Evolutionary conservation across 2,329 filamentous ascomycete species (phyloP).

Genomic region (Pseudopithomyces maydicus): DNA sequence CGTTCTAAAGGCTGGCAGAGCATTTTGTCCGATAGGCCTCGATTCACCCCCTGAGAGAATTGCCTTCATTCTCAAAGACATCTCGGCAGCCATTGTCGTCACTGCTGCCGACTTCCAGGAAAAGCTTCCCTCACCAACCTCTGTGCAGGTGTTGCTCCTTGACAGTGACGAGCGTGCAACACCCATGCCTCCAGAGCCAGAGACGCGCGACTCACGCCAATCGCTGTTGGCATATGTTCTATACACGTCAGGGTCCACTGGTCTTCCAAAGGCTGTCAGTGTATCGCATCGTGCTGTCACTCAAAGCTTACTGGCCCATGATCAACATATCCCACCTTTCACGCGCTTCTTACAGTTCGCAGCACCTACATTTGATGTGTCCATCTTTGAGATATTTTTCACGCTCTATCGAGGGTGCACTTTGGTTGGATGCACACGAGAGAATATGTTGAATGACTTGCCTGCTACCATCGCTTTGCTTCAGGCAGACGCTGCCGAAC

Average conservation of each 20-base stretch:
- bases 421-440: slow-evolving; percentile 72
- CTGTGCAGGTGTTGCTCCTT: slow-evolving; percentile 47
- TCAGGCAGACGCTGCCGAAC: slow-evolving; percentile 79
- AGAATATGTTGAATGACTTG: slow-evolving; percentile 75
- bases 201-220: background rate
- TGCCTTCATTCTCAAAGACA: slow-evolving; percentile 79
- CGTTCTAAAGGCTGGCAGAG: slow-evolving; percentile 78
- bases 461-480: slow-evolving; percentile 68
- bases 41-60: slow-evolving; percentile 79
- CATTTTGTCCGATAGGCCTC: slow-evolving; percentile 82
- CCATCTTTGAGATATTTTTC: slow-evolving; percentile 94
- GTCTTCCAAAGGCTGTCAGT: slow-evolving; percentile 83
- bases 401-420: slow-evolving; percentile 76
- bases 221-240: slow-evolving; percentile 78
- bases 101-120: slow-evolving; percentile 59
- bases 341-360: slow-evolving; percentile 87
- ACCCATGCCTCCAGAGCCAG: slow-evolving; percentile 29
- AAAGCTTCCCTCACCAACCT: slow-evolving; percentile 43
- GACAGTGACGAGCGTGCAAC: slow-evolving; percentile 42
- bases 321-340: slow-evolving; percentile 76
- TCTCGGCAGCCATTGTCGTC: slow-evolving; percentile 71
- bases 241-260: slow-evolving; percentile 92
- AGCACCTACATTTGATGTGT: slow-evolving; percentile 91
- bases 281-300: slow-evolving; percentile 80
- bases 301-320: slow-evolving; percentile 81